A percentile compares a stretch with the other conserved stretches of the same genome.
Evolutionary conservation across 805 yeast species (phyloP).

Genomic region (Pachysolen tannophilus): DNA sequence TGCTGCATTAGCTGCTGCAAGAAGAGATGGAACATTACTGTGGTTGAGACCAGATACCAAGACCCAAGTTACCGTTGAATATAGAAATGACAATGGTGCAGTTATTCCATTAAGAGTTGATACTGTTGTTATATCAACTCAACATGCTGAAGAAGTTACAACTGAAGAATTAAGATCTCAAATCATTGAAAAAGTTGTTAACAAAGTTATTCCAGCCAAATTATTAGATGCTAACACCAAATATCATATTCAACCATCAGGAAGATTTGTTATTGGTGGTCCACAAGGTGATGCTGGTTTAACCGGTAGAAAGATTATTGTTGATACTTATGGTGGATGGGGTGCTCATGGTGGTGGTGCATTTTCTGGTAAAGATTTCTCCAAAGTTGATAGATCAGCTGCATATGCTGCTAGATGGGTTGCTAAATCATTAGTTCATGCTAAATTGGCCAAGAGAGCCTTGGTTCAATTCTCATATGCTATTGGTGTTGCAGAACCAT

Average conservation of each 20-base stretch:
- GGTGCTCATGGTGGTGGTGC: slow-evolving; percentile 99
- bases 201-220: slow-evolving; percentile 87
- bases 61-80: slow-evolving; percentile 98
- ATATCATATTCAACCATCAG: slow-evolving; percentile 99
- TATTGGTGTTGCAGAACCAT: slow-evolving; percentile 99
- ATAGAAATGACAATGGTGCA: slow-evolving; percentile 90
- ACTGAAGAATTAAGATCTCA: slow-evolving; percentile 86
- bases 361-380: slow-evolving; percentile 98
- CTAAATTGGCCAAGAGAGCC: slow-evolving; percentile 94
- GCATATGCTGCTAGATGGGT: slow-evolving; percentile 99
- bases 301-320: slow-evolving; percentile 99
- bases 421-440: slow-evolving; percentile 93
- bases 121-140: slow-evolving; percentile 95
- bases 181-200: slow-evolving; percentile 71
- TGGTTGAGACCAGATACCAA: slow-evolving; percentile 99
- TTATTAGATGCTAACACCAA: slow-evolving; percentile 90
- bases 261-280: slow-evolving; percentile 99
- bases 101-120: slow-evolving; percentile 94
- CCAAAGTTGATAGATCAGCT: slow-evolving; percentile 99
- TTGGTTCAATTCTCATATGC: slow-evolving; percentile 98
- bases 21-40: slow-evolving; percentile 88
- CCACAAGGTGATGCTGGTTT: slow-evolving; percentile 99
- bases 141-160: slow-evolving; percentile 93
- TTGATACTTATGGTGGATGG: slow-evolving; percentile 99
- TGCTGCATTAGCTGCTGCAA: slow-evolving; percentile 93